Base-by-base conservation (phyloP, 306 rosid species). In the Comarum palustre region DNA sequence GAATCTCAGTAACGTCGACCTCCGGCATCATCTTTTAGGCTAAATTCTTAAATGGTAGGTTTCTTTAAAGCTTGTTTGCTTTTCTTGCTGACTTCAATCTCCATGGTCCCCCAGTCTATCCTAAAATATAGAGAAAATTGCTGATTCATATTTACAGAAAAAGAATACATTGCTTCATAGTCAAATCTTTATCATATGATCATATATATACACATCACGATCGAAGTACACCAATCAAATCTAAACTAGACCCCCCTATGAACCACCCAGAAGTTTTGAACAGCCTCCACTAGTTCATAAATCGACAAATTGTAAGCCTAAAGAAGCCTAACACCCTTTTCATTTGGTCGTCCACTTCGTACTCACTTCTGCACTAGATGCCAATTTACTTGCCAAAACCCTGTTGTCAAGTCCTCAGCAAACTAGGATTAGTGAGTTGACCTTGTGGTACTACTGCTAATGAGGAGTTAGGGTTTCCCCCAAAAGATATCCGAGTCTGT, bases 401-500 rank as follows among this genome's bases (percentile, higher is more conserved):
- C 67, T 34, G 45, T 62, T 19, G 4, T 62, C 45, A 62, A 32
- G 67, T 62, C 15, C 45, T 62, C 67, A 62, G 46, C 67, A 62
- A 62, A 62, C 67, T 62, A 62, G 67, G 86, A 61, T 67, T 80
- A 71, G 87, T 77, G 67, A 34, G 42, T 60, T 77, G 84, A 82
- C 78, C 39, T 57, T 71, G 75, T 57, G 66, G 74, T 27, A 71
- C 62, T 27, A 73, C 63, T 62, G 87, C 69, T 60, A 57, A 69
- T 66, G 88, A 43, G n/a, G 86, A 66, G 20, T 61, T 68, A 80
- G 71, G 71, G 77, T 86, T 80, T 78, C 86, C 92, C 32, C 80
- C 89, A 70, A 90, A 90, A 41, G 93, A 90, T 81, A 90, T 84
- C 79, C 81, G 92, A 77, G 79, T 83, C 71, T 78, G 90, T 69